Evolutionary conservation across 345 rosid genomes (phyloP).

Genomic region (Dovyalis caffra): DNA sequence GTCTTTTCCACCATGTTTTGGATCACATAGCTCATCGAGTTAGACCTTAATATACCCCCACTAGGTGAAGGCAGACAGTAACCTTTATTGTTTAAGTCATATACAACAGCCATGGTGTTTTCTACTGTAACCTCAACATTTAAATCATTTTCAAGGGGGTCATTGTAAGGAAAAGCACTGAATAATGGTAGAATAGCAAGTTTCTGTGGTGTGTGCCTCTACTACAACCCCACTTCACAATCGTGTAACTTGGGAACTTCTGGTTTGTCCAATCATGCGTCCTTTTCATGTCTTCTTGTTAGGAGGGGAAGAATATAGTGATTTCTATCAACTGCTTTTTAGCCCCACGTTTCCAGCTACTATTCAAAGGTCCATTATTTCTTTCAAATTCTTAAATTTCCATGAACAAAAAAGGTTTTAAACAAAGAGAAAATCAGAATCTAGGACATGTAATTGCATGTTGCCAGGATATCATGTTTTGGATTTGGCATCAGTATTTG

Average conservation of each 20-base stretch:
- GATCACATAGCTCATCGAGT: background rate
- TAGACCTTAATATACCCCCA: too few relatives aligned
- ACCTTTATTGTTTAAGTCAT: too few relatives aligned
- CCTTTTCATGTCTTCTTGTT: background rate
- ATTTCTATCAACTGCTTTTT: background rate
- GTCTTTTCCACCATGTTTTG: background rate
- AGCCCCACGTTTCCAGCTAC: background rate
- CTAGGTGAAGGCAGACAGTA: background rate
- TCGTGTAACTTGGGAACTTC: background rate
- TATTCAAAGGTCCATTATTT: background rate
- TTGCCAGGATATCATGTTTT: background rate
- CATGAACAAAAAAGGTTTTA: background rate
- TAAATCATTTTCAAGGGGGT: background rate
- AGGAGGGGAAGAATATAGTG: background rate
- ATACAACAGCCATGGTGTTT: background rate
- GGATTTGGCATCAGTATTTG: background rate
- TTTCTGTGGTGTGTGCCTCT: background rate
- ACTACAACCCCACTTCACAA: background rate
- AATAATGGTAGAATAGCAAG: background rate
- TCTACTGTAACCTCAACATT: background rate
- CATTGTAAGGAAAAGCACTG: background rate
- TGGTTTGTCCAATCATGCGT: background rate
- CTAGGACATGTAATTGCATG: background rate
- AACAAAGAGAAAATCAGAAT: background rate
- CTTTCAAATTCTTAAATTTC: background rate